Evolutionary conservation across 495 filamentous ascomycete genomes (phyloP).

Genomic region (Polyplosphaeria fusca): DNA sequence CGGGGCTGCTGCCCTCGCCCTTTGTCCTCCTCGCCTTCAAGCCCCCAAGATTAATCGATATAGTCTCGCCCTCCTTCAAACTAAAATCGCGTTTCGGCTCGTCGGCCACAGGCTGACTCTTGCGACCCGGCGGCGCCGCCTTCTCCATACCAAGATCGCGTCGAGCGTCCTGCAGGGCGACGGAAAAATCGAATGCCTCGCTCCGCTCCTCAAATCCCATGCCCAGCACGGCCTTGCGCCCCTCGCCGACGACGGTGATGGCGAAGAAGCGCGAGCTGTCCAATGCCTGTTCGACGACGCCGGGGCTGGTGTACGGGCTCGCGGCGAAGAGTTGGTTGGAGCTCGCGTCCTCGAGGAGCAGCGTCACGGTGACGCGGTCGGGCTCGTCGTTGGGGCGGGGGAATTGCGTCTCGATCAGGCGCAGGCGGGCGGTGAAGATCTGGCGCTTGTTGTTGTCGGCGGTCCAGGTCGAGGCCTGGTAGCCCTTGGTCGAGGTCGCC

Average conservation of each 20-base stretch:
- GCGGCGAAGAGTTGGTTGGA: constrained; percentile 75
- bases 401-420: constrained; percentile 71
- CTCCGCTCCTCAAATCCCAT: constrained; percentile 80
- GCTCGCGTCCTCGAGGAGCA: constrained; percentile 69
- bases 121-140: constrained; percentile 28
- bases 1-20: constrained; percentile 11
- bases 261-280: constrained; percentile 80
- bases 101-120: constrained; percentile 29
- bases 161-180: constrained; percentile 71
- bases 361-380: constrained; percentile 63
- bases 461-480: constrained; percentile 75
- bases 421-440: constrained; percentile 79
- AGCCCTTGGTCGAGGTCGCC: constrained; percentile 64
- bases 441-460: constrained; percentile 59
- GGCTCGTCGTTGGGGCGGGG: constrained; percentile 35
- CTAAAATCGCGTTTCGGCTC: constrained; percentile 68
- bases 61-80: constrained; percentile 80
- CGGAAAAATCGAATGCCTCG: constrained; percentile 77
- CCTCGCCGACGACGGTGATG: constrained; percentile 66
- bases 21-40: constrained; percentile 34
- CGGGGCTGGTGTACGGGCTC: constrained; percentile 61
- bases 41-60: constrained; percentile 67
- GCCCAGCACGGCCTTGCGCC: constrained; percentile 70
- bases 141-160: constrained; percentile 51
- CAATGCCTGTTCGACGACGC: constrained; percentile 64